Evolutionary conservation across 2,329 filamentous ascomycete species (phyloP).

Genomic region (Fusarium mangiferae): DNA sequence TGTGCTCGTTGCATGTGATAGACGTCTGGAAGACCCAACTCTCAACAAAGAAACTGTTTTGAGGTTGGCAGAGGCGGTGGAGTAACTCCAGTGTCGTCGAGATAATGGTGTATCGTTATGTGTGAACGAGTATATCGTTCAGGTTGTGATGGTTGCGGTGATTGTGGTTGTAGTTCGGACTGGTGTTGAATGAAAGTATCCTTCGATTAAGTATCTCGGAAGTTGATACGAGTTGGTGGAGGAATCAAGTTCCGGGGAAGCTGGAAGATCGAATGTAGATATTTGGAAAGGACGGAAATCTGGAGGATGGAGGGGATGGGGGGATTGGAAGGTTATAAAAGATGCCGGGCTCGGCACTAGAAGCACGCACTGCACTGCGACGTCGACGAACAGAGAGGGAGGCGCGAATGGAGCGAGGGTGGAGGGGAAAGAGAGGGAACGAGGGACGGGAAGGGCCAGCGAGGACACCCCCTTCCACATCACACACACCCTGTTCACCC

Average conservation of each 20-base stretch:
- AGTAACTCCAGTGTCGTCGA: constrained; percentile 15
- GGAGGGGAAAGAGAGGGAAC: constrained; percentile 36
- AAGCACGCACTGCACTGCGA: constrained; percentile 36
- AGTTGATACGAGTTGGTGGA: constrained; percentile 28
- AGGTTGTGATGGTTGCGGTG: neutral
- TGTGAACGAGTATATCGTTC: neutral
- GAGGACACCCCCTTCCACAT: neutral
- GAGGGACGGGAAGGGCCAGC: constrained; percentile 34
- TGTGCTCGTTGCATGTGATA: constrained; percentile 80
- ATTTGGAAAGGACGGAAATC: constrained; percentile 41
- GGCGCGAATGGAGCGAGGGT: constrained; percentile 38
- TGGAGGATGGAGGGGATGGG: constrained; percentile 44
- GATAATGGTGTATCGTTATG: constrained; percentile 14
- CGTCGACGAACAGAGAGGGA: constrained; percentile 33
- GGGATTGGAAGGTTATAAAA: constrained; percentile 47
- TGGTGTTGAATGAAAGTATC: constrained; percentile 2
- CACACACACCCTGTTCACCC: constrained; percentile 21
- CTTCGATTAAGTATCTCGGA: constrained; percentile 9
- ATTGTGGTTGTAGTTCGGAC: neutral
- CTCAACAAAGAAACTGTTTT: constrained; percentile 18
- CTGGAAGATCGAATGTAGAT: constrained; percentile 39
- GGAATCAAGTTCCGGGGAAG: constrained; percentile 41
- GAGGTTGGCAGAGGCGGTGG: constrained; percentile 5
- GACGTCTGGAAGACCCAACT: constrained; percentile 38
- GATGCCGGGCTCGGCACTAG: constrained; percentile 48